Percentiles rank a stretch among this genome's conserved stretches.
phyloP scores from a whole-genome alignment of 108 stramenopile species.

The Cylindrotheca fusiformis region DNA sequence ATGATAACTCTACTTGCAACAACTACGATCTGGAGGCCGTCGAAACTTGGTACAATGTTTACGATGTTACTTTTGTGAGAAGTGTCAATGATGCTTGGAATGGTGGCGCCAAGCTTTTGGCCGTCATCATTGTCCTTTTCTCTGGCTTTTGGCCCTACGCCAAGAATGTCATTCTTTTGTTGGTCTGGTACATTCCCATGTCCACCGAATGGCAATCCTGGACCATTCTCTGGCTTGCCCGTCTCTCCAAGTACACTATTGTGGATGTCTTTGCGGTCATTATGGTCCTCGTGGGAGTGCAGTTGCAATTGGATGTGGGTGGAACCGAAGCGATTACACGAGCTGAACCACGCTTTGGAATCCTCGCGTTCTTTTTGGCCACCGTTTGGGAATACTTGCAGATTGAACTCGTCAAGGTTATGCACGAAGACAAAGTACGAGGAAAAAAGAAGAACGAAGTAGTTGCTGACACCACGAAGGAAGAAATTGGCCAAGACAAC shows the following conservation, averaged over 20 bases:
- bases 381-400: conserved; percentile 49
- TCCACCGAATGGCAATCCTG: conserved; percentile 4
- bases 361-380: conserved; percentile 44
- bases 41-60: conserved; percentile 34
- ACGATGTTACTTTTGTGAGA: conserved; percentile 37
- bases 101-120: conserved; percentile 45
- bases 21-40: conserved; percentile 24
- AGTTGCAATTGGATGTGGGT: conserved; percentile 43
- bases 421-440: conserved; percentile 22
- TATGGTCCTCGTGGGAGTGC: conserved; percentile 36
- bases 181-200: conserved; percentile 41
- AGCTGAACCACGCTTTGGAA: conserved; percentile 40
- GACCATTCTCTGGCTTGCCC: conserved; percentile 27
- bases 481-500: not conserved
- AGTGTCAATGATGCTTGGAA: conserved; percentile 51
- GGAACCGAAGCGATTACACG: conserved; percentile 35
- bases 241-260: conserved; percentile 44
- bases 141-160: conserved; percentile 48
- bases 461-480: not conserved
- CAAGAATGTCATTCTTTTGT: conserved; percentile 39
- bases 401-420: conserved; percentile 38
- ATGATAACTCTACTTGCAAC: conserved; percentile 23
- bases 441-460: not conserved
- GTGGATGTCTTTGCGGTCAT: conserved; percentile 51
- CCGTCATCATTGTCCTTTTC: conserved; percentile 41